phyloP scores from a whole-genome alignment of 139 green algal species.

The Helicosporidium sp. region DNA sequence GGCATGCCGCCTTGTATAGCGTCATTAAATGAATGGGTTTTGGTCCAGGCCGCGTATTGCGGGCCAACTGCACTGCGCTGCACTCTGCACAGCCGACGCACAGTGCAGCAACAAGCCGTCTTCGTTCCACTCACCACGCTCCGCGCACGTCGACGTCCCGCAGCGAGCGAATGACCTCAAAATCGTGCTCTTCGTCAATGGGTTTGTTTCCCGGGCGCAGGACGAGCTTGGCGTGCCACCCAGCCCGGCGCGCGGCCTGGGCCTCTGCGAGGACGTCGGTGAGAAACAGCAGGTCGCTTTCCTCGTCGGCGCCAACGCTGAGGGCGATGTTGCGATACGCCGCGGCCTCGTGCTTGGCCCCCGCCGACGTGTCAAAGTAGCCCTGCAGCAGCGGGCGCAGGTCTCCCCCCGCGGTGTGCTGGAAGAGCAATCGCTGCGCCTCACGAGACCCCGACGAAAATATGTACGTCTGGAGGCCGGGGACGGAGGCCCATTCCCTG shows the following conservation, averaged over 20 bases:
- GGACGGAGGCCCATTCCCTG: constrained; percentile 32
- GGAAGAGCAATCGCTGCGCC: constrained; percentile 44
- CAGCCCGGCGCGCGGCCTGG: constrained; percentile 46
- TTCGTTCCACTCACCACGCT: background rate
- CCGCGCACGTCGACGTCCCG: constrained; percentile 14
- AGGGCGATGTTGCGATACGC: constrained; percentile 70
- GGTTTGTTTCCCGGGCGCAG: constrained; percentile 55
- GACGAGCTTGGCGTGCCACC: constrained; percentile 55
- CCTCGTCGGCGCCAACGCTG: constrained; percentile 46
- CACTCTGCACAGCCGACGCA: background rate
- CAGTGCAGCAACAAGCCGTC: background rate
- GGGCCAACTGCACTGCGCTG: background rate
- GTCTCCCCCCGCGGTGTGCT: constrained; percentile 47
- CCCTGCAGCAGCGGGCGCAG: constrained; percentile 62
- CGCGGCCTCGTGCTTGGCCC: constrained; percentile 38
- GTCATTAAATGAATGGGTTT: no score
- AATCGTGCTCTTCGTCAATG: constrained; percentile 32
- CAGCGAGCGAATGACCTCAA: constrained; percentile 33
- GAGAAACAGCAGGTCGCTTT: constrained; percentile 57
- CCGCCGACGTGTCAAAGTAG: constrained; percentile 84
- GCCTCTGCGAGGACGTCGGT: constrained; percentile 70
- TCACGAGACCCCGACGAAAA: constrained; percentile 61
- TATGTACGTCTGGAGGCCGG: constrained; percentile 80
- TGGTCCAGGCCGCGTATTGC: no score
- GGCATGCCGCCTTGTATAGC: no score